Base-by-base conservation (phyloP, 371 early-diverging fungal species). In the Mortierella sp. region DNA sequence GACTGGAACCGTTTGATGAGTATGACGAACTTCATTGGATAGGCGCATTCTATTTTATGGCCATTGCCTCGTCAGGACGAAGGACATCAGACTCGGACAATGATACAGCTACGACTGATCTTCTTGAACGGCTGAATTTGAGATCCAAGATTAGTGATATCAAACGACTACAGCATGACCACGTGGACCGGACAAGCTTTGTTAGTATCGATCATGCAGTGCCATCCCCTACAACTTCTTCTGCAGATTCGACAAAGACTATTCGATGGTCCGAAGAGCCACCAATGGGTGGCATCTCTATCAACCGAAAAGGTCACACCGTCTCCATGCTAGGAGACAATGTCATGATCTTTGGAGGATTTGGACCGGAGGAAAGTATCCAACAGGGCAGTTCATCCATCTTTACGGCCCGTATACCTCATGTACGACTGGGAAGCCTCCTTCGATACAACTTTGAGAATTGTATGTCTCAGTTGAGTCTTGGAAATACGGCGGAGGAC, bases 11-110 rank as follows among this genome's bases (percentile, higher is more conserved):
- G 0, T 79, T 79, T 70, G 80, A 79, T 57, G 80, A 79, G 23
- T 60, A 73, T 47, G 80, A 79, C 16, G 80, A 79, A 55, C 51
- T 65, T 14, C 66, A 56, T 56, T 79, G 80, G 80, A 79, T 79
- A 50, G 80, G 80, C 14, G 66, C 73, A 0, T 79, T 66, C 60
- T 79, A 79, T 30, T 79, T 79, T 70, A 67, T 70, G 12, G 80
- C 73, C 7, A 63, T 73, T 7, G 80, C 80, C 18, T 50, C 67
- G 1, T 70, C 70, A 1, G 57, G 50, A 1, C 55, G 45, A n/a
- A 23, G 57, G 0, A 14, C 16, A 14, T 1, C 26, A 25, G 60
- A 46, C 5, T 5, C 25, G 28, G 4, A 21, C 64, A 16, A 47
- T 23, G 2, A 45, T 45, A 43, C 57, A 12, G 53, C 56, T 18